These are phyloP conservation scores for Rhipidocladum racemiflorum DNA, from an alignment of 176 grass and related monocot genomes.

Conservation along the genomic window DNA sequence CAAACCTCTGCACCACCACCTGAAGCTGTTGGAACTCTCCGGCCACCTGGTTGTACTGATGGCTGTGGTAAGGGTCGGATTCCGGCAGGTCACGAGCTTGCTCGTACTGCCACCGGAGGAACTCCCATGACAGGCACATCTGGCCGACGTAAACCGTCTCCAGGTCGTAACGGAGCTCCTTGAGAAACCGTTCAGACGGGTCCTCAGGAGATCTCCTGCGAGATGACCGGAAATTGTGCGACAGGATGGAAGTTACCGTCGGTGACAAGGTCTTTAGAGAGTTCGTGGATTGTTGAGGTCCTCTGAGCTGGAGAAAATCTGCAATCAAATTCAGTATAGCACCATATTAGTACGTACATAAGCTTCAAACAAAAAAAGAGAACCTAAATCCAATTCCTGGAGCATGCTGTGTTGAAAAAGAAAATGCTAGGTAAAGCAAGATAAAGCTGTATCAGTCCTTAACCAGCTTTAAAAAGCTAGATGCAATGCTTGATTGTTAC, in stretches of 20 bases:
- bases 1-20: constrained; percentile 77
- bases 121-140: constrained; percentile 94
- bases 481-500: constrained; percentile 33
- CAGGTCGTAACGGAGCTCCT: constrained; percentile 71
- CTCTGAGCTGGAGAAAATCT: constrained; percentile 90
- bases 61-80: constrained; percentile 66
- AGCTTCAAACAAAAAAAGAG: background rate
- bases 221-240: constrained; percentile 55
- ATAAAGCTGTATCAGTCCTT: constrained; percentile 1
- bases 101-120: constrained; percentile 96
- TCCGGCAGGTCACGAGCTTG: constrained; percentile 68
- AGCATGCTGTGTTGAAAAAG: background rate
- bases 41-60: constrained; percentile 79
- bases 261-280: constrained; percentile 61
- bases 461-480: constrained; percentile 6
- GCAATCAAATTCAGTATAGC: background rate
- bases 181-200: constrained; percentile 67
- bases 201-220: constrained; percentile 48
- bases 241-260: constrained; percentile 63
- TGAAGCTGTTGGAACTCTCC: constrained; percentile 98
- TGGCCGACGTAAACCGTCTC: constrained; percentile 94
- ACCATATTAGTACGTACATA: background rate
- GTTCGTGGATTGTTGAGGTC: constrained; percentile 45
- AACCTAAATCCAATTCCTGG: background rate
- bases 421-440: constrained; percentile 16